Evolutionary conservation across 495 filamentous ascomycete genomes (phyloP), one percentile per base, ranked within the genome.

Genomic region (Evernia prunastri): DNA sequence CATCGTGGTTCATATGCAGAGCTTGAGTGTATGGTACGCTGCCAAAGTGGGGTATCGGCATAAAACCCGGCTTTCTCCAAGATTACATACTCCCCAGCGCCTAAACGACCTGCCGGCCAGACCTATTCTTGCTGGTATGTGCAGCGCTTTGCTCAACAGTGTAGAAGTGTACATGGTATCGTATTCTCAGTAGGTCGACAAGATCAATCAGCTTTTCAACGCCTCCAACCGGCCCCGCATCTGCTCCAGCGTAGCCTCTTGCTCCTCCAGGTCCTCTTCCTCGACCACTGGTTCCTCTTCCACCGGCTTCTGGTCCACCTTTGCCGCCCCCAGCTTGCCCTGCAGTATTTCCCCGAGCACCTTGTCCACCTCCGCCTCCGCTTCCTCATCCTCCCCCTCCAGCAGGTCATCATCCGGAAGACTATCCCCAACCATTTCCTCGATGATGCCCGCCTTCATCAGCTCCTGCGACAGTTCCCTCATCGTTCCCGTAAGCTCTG

Each of bases 361-460:
- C 81, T 94, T 96, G 66, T 96, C 93, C n/a, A 97, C 91, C 78
- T 97, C 92, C 37, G 79, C 80, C 68, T 97, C 91, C 7, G 87
- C 91, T 78, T 96, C 92, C n/a, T 86, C 86, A 43, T 92, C 88
- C 72, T 94, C 91, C 23, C 89, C 90, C 66, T 92, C 89, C 27
- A 85, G 72, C 40, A 89, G 63, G 61, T 86, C 79, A 47, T 84
- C 82, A 69, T 87, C 84, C n/a, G 91, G 91, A 67, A 97, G 75
- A 47, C 80, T 85, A 72, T 97, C 94, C 49, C 85, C 88, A 17
- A 96, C 86, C 87, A 97, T 96, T 79, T 98, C 94, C 77, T 98
- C 94, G 64, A 98, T 96, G 66, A 98, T 92, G 5, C 95, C 94
- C 3, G 94, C 92, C 75, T 88, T 92, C 65, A 96, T 87, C 70